Conservation (phyloP, 441 rosid genomes). For the Populus hybrid region DNA sequence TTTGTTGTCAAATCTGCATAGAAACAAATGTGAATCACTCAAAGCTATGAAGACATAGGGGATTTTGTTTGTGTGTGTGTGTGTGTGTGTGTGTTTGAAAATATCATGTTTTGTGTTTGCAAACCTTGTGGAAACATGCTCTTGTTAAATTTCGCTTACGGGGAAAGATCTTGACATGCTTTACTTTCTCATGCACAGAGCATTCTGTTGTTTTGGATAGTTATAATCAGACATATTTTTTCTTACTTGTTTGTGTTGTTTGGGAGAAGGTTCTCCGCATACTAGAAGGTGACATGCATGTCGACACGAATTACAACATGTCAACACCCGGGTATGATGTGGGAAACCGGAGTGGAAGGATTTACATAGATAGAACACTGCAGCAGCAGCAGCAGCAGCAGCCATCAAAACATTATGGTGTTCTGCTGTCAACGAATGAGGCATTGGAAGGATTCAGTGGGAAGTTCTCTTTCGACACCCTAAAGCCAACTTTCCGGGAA, state of each 20-base stretch:
- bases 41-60: neutral
- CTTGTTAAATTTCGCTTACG: neutral
- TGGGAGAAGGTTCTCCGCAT: conserved; percentile 73
- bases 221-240: neutral
- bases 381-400: conserved; percentile 40
- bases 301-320: conserved; percentile 55
- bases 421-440: conserved; percentile 42
- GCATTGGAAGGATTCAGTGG: conserved; percentile 53
- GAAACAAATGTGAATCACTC: neutral
- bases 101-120: neutral
- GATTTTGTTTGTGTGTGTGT: neutral
- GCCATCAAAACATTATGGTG: conserved; percentile 37
- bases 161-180: neutral
- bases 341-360: conserved; percentile 78
- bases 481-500: conserved; percentile 35
- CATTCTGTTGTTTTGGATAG: neutral
- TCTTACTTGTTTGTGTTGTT: neutral
- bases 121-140: neutral
- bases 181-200: neutral
- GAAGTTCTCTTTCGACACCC: conserved; percentile 53
- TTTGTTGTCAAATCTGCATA: neutral
- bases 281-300: conserved; percentile 83
- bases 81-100: neutral
- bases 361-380: conserved; percentile 50
- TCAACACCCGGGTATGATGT: conserved; percentile 71